These are phyloP conservation scores for Trichosporon faecale DNA, from an alignment of 1,284 basidiomycete species.

Conservation along the genomic window DNA sequence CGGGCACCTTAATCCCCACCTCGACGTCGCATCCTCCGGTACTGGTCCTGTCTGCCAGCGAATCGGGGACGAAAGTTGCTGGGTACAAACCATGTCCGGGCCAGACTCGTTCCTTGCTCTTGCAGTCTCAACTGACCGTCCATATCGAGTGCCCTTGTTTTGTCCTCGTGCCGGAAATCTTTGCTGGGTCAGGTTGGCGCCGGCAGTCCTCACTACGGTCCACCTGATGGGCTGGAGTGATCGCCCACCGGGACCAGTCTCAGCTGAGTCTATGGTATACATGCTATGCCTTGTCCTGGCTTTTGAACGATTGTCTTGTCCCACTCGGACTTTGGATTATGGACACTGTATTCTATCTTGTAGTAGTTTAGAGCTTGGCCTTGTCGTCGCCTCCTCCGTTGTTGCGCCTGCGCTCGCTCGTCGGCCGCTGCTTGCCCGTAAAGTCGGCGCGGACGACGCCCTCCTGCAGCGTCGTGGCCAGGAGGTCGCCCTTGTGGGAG, in stretches of 20 bases:
- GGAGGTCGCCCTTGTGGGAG: conserved; percentile 64
- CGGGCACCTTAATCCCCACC: neutral
- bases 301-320: no score
- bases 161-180: no score
- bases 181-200: no score
- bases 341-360: neutral
- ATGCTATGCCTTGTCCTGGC: neutral
- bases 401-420: conserved; percentile 26
- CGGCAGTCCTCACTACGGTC: neutral
- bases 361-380: conserved; percentile 29
- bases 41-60: no score
- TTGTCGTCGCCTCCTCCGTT: conserved; percentile 20
- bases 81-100: no score
- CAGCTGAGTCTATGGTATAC: neutral
- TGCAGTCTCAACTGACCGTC: neutral
- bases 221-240: neutral
- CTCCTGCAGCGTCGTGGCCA: conserved; percentile 79
- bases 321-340: neutral
- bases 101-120: neutral
- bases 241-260: neutral
- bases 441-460: conserved; percentile 58
- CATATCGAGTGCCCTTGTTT: neutral
- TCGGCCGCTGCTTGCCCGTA: conserved; percentile 26
- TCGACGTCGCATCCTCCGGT: neutral
- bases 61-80: no score